These are phyloP conservation scores for Inga oerstediana DNA, from an alignment of 306 rosid genomes.

Conservation along the genomic window DNA sequence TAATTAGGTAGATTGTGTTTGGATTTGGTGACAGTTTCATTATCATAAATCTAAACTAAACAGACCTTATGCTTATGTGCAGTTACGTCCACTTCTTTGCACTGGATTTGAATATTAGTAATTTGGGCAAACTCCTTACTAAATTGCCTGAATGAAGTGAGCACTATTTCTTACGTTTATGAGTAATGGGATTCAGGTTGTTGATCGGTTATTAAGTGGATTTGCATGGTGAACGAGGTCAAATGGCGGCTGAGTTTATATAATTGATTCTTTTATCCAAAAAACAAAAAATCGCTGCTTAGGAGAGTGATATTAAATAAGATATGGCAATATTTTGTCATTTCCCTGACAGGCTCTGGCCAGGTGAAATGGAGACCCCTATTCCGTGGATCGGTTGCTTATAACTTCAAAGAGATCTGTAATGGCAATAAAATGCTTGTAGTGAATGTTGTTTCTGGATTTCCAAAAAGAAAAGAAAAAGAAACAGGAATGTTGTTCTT, in stretches of 20 bases:
- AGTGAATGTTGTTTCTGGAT: conserved; percentile 15
- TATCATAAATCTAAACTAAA: conserved; percentile 26
- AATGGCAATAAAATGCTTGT: conserved; percentile 21
- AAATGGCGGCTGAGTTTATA: conserved; percentile 12
- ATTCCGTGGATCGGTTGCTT: conserved; percentile 2
- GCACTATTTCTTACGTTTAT: conserved; percentile 23
- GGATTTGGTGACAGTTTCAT: conserved; percentile 14
- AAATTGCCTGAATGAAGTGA: conserved; percentile 23
- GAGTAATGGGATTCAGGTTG: conserved; percentile 15
- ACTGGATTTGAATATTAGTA: conserved; percentile 30
- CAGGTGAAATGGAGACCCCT: conserved; percentile 21
- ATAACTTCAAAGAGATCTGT: conserved; percentile 8
- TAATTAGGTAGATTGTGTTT: conserved; percentile 26
- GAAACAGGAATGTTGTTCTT: not conserved
- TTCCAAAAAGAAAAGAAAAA: not conserved
- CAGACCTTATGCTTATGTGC: not conserved
- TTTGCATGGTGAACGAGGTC: not conserved
- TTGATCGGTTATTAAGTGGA: not conserved
- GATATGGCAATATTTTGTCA: conserved; percentile 20
- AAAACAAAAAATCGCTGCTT: conserved; percentile 3
- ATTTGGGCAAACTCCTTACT: conserved; percentile 20
- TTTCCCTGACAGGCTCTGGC: not conserved
- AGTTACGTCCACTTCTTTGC: conserved; percentile 21
- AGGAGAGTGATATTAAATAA: conserved; percentile 24
- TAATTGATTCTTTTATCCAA: too few relatives aligned